Percentiles rank a stretch among this genome's conserved stretches.
Evolutionary conservation across 2,329 filamentous ascomycete species (phyloP).

Genomic region (Harringtonia lauricola): DNA sequence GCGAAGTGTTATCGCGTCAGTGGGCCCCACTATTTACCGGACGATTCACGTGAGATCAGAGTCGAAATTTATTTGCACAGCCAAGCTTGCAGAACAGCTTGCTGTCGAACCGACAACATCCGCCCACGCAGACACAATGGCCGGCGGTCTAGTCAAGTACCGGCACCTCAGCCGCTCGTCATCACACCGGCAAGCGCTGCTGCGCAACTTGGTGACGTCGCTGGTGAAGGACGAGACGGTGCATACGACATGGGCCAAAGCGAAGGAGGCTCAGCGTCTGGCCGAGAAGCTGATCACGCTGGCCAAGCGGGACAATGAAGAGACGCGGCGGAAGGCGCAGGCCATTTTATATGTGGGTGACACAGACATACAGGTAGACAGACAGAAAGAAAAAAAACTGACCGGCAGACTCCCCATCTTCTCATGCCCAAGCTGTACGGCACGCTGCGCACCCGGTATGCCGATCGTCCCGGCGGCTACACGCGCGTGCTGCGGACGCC

Average conservation of each 20-base stretch:
- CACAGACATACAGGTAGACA: background rate
- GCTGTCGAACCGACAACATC: too few relatives aligned
- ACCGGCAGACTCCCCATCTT: constrained; percentile 51
- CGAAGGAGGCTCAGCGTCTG: constrained; percentile 88
- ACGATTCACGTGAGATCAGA: too few relatives aligned
- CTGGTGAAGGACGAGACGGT: constrained; percentile 91
- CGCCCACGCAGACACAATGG: constrained; percentile 47
- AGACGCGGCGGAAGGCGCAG: constrained; percentile 62
- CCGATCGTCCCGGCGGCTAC: constrained; percentile 74
- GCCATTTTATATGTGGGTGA: constrained; percentile 68
- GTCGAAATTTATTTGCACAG: too few relatives aligned
- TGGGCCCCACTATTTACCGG: too few relatives aligned
- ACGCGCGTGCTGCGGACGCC: constrained; percentile 90
- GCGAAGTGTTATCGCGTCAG: too few relatives aligned
- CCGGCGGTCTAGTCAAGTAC: constrained; percentile 77
- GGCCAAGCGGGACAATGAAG: constrained; percentile 86
- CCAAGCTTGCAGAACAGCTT: too few relatives aligned
- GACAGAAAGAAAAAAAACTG: background rate
- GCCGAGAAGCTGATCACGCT: constrained; percentile 92
- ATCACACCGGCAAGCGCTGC: constrained; percentile 78
- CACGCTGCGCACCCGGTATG: constrained; percentile 69
- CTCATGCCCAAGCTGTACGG: constrained; percentile 83
- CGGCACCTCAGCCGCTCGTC: constrained; percentile 79
- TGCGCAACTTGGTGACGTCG: constrained; percentile 92
- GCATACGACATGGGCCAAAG: constrained; percentile 90